Evolutionary conservation across 257 asterid genomes (phyloP).

Genomic region (Solanum clarkiae): DNA sequence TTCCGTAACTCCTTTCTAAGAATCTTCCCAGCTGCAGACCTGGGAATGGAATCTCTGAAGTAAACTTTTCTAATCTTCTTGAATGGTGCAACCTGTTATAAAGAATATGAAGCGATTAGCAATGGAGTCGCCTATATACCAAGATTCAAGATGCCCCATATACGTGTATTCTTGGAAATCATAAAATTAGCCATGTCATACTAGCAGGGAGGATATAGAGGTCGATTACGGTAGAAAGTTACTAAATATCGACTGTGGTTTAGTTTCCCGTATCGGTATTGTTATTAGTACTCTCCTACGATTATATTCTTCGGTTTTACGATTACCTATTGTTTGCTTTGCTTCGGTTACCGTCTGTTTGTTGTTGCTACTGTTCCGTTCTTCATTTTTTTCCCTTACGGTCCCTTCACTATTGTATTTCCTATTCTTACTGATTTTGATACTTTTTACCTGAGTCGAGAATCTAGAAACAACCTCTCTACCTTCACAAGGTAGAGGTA

Average conservation of each 20-base stretch:
- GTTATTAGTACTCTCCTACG: neutral
- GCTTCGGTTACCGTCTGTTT: too few species aligned
- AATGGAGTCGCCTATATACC: neutral
- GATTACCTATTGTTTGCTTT: too few species aligned
- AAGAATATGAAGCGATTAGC: neutral
- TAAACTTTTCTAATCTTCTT: constrained; percentile 69
- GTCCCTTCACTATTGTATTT: too few species aligned
- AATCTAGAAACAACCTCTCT: neutral
- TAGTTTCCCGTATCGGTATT: neutral
- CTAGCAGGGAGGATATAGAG: neutral
- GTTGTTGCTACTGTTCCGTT: too few species aligned
- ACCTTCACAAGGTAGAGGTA: neutral
- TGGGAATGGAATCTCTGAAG: constrained; percentile 38
- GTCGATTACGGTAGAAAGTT: neutral
- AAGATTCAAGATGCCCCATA: neutral
- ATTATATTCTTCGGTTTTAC: neutral
- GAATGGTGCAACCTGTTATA: constrained; percentile 65
- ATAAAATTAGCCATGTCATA: neutral
- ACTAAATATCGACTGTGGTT: neutral
- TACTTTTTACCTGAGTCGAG: neutral
- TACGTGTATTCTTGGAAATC: neutral
- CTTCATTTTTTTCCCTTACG: too few species aligned
- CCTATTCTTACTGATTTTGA: too few species aligned
- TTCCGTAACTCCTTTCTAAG: constrained; percentile 41
- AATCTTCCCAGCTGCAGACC: constrained; percentile 58